Conservation (phyloP, 805 yeast genomes). For the Candida maltosa region DNA sequence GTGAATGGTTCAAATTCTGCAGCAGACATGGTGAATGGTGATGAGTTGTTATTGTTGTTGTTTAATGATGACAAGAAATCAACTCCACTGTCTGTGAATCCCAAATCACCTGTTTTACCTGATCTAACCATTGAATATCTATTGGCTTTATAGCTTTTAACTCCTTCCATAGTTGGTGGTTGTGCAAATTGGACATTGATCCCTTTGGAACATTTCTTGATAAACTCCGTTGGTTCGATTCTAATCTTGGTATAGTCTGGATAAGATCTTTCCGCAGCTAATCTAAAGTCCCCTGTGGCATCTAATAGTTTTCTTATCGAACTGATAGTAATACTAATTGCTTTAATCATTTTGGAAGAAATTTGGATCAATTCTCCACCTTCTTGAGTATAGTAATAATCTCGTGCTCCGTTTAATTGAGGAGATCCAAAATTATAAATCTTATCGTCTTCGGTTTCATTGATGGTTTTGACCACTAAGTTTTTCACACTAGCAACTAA, state of each 20-base stretch:
- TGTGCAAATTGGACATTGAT: neutral
- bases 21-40: slow-evolving; percentile 31
- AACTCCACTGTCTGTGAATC: slow-evolving; percentile 46
- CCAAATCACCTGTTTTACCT: slow-evolving; percentile 48
- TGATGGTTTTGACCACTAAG: slow-evolving; percentile 53
- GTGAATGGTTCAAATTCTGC: slow-evolving; percentile 36
- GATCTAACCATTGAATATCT: slow-evolving; percentile 50
- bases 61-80: slow-evolving; percentile 34
- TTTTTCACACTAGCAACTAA: slow-evolving; percentile 62
- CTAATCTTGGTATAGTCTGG: slow-evolving; percentile 60
- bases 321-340: slow-evolving; percentile 46
- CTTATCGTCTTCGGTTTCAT: slow-evolving; percentile 30
- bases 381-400: slow-evolving; percentile 59
- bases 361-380: slow-evolving; percentile 63
- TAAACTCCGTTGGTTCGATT: slow-evolving; percentile 58
- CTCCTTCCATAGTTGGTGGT: neutral
- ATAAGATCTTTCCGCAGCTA: slow-evolving; percentile 53
- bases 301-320: slow-evolving; percentile 52
- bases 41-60: slow-evolving; percentile 19
- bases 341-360: slow-evolving; percentile 57
- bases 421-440: slow-evolving; percentile 2
- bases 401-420: slow-evolving; percentile 5
- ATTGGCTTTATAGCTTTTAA: slow-evolving; percentile 22
- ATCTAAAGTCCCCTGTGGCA: slow-evolving; percentile 63
- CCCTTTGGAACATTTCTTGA: slow-evolving; percentile 49